These are phyloP conservation scores for Bacidia rubella DNA, from an alignment of 495 filamentous ascomycete species.

Conservation along the genomic window DNA sequence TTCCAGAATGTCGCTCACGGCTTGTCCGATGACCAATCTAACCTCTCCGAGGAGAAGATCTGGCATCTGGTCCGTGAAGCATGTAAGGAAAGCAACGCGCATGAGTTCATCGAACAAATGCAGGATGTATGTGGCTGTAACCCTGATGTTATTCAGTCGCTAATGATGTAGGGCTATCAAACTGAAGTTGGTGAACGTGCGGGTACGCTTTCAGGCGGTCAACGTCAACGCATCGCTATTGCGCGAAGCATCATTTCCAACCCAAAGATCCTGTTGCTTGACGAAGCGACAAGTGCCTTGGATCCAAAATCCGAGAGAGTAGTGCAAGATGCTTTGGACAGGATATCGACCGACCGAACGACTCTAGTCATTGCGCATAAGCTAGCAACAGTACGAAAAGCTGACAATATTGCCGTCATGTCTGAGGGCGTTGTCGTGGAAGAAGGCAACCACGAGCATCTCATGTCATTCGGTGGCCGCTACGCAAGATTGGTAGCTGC, in stretches of 20 bases:
- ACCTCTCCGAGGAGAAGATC: slow-evolving; percentile 18
- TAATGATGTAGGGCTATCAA: too few relatives aligned
- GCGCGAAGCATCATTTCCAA: slow-evolving; percentile 72
- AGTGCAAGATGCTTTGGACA: slow-evolving; percentile 34
- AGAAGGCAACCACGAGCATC: slow-evolving; percentile 33
- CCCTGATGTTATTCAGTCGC: too few relatives aligned
- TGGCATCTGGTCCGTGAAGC: slow-evolving; percentile 26
- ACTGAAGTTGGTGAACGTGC: slow-evolving; percentile 28
- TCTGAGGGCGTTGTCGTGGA: slow-evolving; percentile 32
- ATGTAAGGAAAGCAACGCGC: slow-evolving; percentile 25
- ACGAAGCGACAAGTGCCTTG: slow-evolving; percentile 39
- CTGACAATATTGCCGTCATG: slow-evolving; percentile 42
- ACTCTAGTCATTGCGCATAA: slow-evolving; percentile 43
- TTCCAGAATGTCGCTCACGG: slow-evolving; percentile 57
- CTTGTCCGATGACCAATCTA: slow-evolving; percentile 40
- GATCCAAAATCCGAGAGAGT: slow-evolving; percentile 34
- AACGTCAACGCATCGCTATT: slow-evolving; percentile 51
- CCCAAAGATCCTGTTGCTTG: slow-evolving; percentile 62
- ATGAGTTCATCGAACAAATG: slow-evolving; percentile 29
- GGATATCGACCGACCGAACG: slow-evolving; percentile 27
- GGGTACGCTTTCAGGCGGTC: slow-evolving; percentile 27
- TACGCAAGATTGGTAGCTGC: slow-evolving; percentile 25
- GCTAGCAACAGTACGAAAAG: slow-evolving; percentile 39
- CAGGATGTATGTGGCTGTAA: too few relatives aligned
- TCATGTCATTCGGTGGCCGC: slow-evolving; percentile 29